phyloP scores from a whole-genome alignment of 164 flowering plant species.

The Magnolia sinica region DNA sequence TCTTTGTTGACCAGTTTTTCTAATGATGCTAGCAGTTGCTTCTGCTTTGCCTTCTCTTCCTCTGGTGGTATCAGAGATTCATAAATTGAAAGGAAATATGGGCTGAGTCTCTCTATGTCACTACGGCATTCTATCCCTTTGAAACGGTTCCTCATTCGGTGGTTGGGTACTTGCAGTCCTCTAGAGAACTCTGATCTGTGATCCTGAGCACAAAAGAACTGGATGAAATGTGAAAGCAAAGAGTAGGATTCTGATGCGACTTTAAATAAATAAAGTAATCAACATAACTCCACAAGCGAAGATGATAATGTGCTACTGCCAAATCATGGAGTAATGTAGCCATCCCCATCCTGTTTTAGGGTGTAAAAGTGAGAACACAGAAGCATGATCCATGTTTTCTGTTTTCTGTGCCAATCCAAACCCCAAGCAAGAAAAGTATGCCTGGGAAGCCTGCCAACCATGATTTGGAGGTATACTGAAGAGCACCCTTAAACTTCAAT shows the following conservation, averaged over 20 bases:
- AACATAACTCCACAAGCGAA: not conserved
- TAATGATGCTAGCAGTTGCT: conserved; percentile 51
- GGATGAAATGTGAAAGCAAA: not conserved
- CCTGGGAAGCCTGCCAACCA: not conserved
- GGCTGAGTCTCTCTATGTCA: conserved; percentile 56
- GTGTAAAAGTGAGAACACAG: too few species aligned
- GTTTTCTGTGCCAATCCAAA: not conserved
- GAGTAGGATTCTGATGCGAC: too few species aligned
- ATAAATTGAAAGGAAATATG: conserved; percentile 57
- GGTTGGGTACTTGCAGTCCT: conserved; percentile 45
- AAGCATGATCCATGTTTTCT: not conserved
- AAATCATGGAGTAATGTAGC: not conserved
- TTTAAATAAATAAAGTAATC: not conserved
- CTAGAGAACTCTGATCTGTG: conserved; percentile 51
- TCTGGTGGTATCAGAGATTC: conserved; percentile 81
- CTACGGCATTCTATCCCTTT: conserved; percentile 49
- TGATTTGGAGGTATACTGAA: not conserved
- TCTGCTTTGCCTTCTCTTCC: conserved; percentile 89
- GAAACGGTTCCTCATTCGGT: conserved; percentile 50
- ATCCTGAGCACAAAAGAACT: conserved; percentile 40
- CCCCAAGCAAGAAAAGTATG: not conserved
- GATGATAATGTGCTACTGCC: not conserved
- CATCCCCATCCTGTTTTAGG: not conserved
- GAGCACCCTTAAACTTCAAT: not conserved
- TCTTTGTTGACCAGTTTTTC: conserved; percentile 75